A percentile compares a stretch with the other conserved stretches of the same genome.
These are phyloP conservation scores for Brasenia schreberi DNA, from an alignment of 164 flowering plant genomes.

Conservation along the genomic window DNA sequence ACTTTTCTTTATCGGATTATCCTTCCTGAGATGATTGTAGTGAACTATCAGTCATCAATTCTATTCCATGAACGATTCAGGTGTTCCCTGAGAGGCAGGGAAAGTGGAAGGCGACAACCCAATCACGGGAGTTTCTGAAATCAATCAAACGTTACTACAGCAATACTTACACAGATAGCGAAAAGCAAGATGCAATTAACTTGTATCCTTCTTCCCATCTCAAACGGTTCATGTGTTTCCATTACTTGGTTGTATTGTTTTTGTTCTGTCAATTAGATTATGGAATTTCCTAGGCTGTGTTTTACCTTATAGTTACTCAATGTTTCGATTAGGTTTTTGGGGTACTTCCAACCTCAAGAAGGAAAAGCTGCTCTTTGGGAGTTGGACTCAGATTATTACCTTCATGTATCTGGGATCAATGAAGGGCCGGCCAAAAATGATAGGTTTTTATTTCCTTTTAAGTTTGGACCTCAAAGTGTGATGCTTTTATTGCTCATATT, in stretches of 20 bases:
- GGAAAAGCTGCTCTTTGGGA: conserved; percentile 99
- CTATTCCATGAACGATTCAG: conserved; percentile 16
- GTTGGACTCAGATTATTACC: conserved; percentile 93
- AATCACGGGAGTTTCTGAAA: conserved; percentile 83
- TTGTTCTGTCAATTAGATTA: background rate
- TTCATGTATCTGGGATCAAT: conserved; percentile 81
- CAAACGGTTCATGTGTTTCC: background rate
- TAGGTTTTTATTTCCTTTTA: conserved; percentile 19
- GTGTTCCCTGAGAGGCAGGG: conserved; percentile 99
- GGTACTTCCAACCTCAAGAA: conserved; percentile 91
- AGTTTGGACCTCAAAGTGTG: no score
- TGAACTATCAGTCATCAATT: no score
- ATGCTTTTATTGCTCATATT: no score
- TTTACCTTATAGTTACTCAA: background rate
- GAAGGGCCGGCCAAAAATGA: conserved; percentile 48
- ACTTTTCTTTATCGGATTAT: background rate
- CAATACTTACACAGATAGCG: conserved; percentile 93
- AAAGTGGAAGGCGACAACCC: conserved; percentile 98
- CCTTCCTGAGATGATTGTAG: no score
- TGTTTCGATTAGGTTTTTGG: conserved; percentile 52
- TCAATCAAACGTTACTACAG: conserved; percentile 91
- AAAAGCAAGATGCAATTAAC: conserved; percentile 98
- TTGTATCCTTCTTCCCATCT: conserved; percentile 31
- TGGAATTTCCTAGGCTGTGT: background rate
- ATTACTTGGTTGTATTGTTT: background rate